Evolutionary conservation across 805 yeast species (phyloP).

Genomic region (Saccharomycopsis babjevae): DNA sequence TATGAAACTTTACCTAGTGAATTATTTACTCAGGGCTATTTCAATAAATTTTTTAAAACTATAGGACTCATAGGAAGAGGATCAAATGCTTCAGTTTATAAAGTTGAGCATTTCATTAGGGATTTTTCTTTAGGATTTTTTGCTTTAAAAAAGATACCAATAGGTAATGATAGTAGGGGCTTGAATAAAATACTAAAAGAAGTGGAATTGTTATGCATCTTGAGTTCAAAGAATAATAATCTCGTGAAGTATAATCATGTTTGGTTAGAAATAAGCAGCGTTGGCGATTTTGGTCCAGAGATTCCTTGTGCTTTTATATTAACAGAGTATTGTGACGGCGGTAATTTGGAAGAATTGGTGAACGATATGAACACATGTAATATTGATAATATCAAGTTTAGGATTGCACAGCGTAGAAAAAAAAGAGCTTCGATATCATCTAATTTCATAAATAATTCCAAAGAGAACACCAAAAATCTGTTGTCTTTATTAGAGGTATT

Average conservation of each 20-base stretch:
- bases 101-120: conserved; percentile 69
- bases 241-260: conserved; percentile 83
- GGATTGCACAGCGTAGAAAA: conserved; percentile 12
- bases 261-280: conserved; percentile 66
- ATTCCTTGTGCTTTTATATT: conserved; percentile 60
- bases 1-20: conserved; percentile 32
- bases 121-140: conserved; percentile 64
- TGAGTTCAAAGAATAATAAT: conserved; percentile 42
- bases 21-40: conserved; percentile 77
- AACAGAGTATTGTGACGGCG: conserved; percentile 85
- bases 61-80: conserved; percentile 65
- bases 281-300: conserved; percentile 43
- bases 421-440: background rate
- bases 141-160: conserved; percentile 78
- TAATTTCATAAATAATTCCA: background rate
- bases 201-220: conserved; percentile 54
- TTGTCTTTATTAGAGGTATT: conserved; percentile 53
- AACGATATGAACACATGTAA: conserved; percentile 29
- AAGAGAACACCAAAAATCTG: conserved; percentile 20
- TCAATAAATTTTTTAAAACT: conserved; percentile 56
- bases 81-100: conserved; percentile 73
- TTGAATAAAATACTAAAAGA: conserved; percentile 64
- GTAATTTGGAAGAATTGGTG: conserved; percentile 67
- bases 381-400: conserved; percentile 26
- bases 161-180: conserved; percentile 67